Evolutionary conservation across 1,139 yeast species (phyloP), one percentile per base, ranked within the genome.

Genomic region (Pichia kudriavzevii): DNA sequence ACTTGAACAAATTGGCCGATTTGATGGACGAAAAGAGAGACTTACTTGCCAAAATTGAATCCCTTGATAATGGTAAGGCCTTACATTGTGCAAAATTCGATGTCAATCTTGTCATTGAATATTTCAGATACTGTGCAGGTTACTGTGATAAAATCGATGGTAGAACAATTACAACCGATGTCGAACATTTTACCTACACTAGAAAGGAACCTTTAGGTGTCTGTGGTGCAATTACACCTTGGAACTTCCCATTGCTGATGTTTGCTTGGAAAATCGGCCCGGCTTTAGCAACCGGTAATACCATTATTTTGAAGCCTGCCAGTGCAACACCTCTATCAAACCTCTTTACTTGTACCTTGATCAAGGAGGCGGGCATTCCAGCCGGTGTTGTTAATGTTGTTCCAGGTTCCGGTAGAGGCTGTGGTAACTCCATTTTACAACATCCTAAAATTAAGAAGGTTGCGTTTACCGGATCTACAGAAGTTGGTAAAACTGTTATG

Each of bases 191-290:
- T 56, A 75, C 72, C 49, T 79, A 73, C 60, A 63, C 70, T 34
- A 66, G 66, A 49, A 61, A 66, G 43, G 87, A 79, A 61, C 85
- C 91, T 42, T 57, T 80, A 47, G 88, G 88, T 53, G 88, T 80
- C 32, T 78, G 84, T 61, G 91, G 88, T 41, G 83, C 78, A 58
- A 77, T 80, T 48, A 79, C 82, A 49, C 93, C 94, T 49, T 82
- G 94, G 94, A 82, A 82, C 61, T 83, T 81, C 75, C 94, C 94
- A 47, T 62, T 83, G 46, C 66, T 81, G 58, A 79, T 83, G 85
- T 75, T 80, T 65, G 63, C 87, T 13, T 82, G 94, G 94, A 82
- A 82, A 64, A 65, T 83, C 43, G 91, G 82, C 41, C 94, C 94
- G 35, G 91, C 88, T 38, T 63, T 83, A 49, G 84, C 85, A 41